Evolutionary conservation across 257 asterid genomes (phyloP).

Genomic region (Plantago major): DNA sequence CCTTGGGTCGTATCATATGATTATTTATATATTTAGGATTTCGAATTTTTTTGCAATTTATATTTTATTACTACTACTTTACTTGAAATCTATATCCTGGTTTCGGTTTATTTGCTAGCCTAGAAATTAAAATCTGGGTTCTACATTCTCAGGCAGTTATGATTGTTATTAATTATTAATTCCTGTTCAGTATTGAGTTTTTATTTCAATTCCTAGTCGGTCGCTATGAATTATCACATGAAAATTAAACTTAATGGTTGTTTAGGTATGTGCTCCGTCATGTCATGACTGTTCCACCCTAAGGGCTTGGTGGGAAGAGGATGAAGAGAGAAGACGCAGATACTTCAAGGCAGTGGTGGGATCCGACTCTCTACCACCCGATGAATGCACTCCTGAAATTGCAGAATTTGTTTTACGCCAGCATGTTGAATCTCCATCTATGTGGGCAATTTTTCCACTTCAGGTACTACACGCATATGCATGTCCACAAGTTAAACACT

Average conservation of each 20-base stretch:
- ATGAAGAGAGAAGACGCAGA: conserved; percentile 66
- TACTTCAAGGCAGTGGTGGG: conserved; percentile 65
- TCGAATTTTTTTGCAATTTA: no score
- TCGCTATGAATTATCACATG: background rate
- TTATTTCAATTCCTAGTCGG: no score
- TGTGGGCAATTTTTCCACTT: conserved; percentile 98
- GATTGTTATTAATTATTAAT: no score
- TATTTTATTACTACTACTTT: no score
- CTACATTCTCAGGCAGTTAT: no score
- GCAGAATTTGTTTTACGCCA: conserved; percentile 57
- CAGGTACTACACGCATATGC: conserved; percentile 49
- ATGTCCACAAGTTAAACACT: no score
- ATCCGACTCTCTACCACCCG: conserved; percentile 70
- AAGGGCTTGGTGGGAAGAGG: conserved; percentile 99
- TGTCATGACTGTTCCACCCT: conserved; percentile 96
- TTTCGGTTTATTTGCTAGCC: no score
- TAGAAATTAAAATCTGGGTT: no score
- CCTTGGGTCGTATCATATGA: no score
- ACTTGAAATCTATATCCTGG: no score
- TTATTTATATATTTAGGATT: no score
- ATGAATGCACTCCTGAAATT: conserved; percentile 79
- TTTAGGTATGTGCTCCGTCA: conserved; percentile 94
- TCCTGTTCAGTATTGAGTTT: no score
- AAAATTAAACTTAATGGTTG: background rate
- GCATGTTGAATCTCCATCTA: conserved; percentile 89